A percentile compares a stretch with the other conserved stretches of the same genome.
Conservation (phyloP, 805 yeast genomes). For the Starmera caribaea region DNA sequence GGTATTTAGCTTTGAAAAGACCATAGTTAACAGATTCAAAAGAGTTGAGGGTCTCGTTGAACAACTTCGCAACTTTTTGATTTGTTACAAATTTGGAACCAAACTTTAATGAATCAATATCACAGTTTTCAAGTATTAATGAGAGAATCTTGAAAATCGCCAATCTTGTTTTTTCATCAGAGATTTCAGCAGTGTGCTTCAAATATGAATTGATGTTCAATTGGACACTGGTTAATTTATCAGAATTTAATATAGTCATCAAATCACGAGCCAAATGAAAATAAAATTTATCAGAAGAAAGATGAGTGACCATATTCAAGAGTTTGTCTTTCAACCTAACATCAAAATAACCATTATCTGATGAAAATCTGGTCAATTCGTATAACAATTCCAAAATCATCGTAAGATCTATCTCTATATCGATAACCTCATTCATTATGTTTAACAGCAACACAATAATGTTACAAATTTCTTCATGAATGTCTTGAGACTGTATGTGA, state of each 20-base stretch:
- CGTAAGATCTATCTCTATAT: conserved; percentile 3
- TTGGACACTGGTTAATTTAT: background rate
- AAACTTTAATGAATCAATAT: conserved; percentile 1
- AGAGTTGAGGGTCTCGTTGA: background rate
- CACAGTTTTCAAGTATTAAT: conserved; percentile 12
- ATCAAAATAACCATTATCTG: background rate
- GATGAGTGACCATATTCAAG: background rate
- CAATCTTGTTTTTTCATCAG: background rate
- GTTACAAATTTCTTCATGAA: conserved; percentile 19
- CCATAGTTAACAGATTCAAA: background rate
- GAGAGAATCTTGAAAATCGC: conserved; percentile 7
- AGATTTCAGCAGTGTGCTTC: conserved; percentile 4
- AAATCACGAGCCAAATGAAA: background rate
- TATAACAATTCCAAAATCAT: conserved; percentile 16
- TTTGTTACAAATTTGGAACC: background rate
- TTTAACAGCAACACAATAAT: conserved; percentile 16
- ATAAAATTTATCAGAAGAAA: background rate
- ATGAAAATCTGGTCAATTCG: conserved; percentile 4
- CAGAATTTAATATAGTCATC: background rate
- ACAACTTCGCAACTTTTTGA: background rate
- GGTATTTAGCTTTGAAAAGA: conserved; percentile 1
- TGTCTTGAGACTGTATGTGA: conserved; percentile 9
- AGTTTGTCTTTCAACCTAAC: background rate
- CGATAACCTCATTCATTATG: conserved; percentile 3
- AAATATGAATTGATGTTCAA: background rate